phyloP scores from a whole-genome alignment of 768 basidiomycete species.

The Daedaleopsis nitida region DNA sequence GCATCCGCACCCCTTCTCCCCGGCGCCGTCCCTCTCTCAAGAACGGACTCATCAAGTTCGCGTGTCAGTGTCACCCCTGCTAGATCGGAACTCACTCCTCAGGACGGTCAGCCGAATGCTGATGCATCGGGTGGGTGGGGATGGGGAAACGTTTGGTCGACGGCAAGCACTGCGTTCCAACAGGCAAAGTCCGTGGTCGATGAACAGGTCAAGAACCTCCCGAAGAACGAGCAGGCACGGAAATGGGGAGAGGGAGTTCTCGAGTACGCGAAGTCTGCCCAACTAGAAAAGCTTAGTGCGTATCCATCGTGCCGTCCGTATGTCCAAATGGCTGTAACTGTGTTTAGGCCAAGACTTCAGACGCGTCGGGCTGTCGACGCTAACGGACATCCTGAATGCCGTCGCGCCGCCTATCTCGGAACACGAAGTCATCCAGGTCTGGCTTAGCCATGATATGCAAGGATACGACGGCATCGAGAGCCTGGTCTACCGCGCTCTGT shows the following conservation, averaged over 20 bases:
- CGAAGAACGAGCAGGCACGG: slow-evolving; percentile 83
- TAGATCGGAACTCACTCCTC: slow-evolving; percentile 16
- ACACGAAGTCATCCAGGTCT: slow-evolving; percentile 96
- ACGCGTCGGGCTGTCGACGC: slow-evolving; percentile 81
- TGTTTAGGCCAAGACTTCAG: slow-evolving; percentile 84
- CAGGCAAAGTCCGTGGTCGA: slow-evolving; percentile 89
- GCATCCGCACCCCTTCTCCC: slow-evolving; percentile 38
- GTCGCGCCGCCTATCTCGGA: slow-evolving; percentile 98
- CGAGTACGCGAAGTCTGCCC: slow-evolving; percentile 83
- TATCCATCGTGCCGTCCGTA: slow-evolving; percentile 15
- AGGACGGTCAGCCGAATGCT: slow-evolving; percentile 15
- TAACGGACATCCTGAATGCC: slow-evolving; percentile 91
- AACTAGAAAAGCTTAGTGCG: slow-evolving; percentile 87
- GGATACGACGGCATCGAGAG: slow-evolving; percentile 96
- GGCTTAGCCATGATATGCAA: slow-evolving; percentile 94
- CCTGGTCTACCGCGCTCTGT: slow-evolving; percentile 86
- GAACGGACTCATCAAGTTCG: slow-evolving; percentile 28
- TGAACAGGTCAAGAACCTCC: slow-evolving; percentile 88
- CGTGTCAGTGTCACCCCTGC: slow-evolving; percentile 16
- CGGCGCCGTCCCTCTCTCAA: slow-evolving; percentile 36
- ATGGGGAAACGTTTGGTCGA: slow-evolving; percentile 90
- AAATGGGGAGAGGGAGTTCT: slow-evolving; percentile 88
- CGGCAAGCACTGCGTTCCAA: slow-evolving; percentile 82
- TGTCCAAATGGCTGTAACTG: neutral
- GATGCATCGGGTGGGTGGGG: slow-evolving; percentile 53